These are phyloP conservation scores for Diacronema lutheri DNA, from an alignment of 78 protist species.

Conservation along the genomic window DNA sequence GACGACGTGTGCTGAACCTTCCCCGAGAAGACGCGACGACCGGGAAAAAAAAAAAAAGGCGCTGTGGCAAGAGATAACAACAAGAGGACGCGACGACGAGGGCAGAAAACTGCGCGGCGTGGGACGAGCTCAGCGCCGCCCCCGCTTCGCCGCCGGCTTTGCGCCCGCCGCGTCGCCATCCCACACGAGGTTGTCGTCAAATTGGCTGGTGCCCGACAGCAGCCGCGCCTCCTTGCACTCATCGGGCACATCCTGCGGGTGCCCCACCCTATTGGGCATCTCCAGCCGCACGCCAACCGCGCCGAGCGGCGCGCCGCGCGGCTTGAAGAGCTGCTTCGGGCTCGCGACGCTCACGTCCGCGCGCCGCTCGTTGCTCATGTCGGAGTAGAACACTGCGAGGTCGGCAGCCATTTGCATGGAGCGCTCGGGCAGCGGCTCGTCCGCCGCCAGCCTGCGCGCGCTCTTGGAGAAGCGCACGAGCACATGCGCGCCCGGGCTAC, in stretches of 20 bases:
- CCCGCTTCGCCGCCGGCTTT: too few relatives aligned
- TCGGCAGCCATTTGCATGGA: not conserved
- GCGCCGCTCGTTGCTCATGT: not conserved
- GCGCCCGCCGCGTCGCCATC: too few relatives aligned
- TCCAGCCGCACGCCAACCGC: not conserved
- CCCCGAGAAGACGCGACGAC: not conserved
- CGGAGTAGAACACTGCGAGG: not conserved
- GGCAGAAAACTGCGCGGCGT: too few relatives aligned
- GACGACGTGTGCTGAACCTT: conserved; percentile 5
- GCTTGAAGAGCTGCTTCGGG: not conserved
- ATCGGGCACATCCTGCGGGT: too few relatives aligned
- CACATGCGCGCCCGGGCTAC: conserved; percentile 12
- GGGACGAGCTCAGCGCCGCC: too few relatives aligned
- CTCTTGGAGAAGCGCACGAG: not conserved
- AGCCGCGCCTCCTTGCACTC: too few relatives aligned
- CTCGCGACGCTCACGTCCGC: not conserved
- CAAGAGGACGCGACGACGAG: not conserved
- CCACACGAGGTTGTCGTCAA: too few relatives aligned
- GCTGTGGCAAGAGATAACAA: not conserved
- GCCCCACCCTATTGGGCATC: not conserved
- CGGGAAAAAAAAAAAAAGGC: not conserved
- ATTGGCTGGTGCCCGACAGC: too few relatives aligned
- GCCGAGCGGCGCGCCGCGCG: not conserved
- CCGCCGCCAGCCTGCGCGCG: too few relatives aligned
- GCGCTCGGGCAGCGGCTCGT: too few relatives aligned